Evolutionary conservation across 805 yeast genomes (phyloP), one percentile per base, ranked within the genome.

Genomic region (Candida sithepensis): DNA sequence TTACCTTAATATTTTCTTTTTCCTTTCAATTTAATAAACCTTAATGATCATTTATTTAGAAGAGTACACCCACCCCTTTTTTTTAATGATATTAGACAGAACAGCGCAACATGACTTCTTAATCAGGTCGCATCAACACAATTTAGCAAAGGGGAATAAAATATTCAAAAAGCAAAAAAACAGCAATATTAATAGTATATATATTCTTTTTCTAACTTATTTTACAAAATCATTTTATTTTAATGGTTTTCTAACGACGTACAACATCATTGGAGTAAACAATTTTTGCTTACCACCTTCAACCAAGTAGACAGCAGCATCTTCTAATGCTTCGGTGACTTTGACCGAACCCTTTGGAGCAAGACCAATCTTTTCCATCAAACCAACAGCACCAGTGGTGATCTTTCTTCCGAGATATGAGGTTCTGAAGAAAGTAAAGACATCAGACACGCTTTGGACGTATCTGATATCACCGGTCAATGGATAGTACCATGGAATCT

Each of bases 181-280:
- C 10, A 8, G 12, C 8, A 26, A 26, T 8, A 26, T 26, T 26
- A 26, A 26, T 8, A 26, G 34, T 14, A 30, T n/a, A 26, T 5
- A 42, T 19, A 24, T 21, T n/a, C 30, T 28, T 26, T 12, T 32
- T n/a, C 8, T 9, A 32, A 13, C 18, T n/a, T n/a, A n/a, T n/a
- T n/a, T n/a, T n/a, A 32, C 7, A 32, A 12, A 18, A 37, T 19
- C 30, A 8, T 33, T 44, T 48, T 47, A 47, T 41, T 68, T 59
- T 48, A 69, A 65, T 55, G 98, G 98, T 74, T 92, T 92, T 73
- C 80, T 85, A 59, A 80, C 90, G 56, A 94, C 81, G 66, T 83
- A 92, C 66, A 94, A 77, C 94, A 89, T 87, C 99, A 94, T 94
- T 62, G 99, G 99, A 37, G 98, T 92, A 74, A 94, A 94, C 56